Evolutionary conservation across 768 basidiomycete species (phyloP).

Genomic region (Leucosporidium yakuticum): DNA sequence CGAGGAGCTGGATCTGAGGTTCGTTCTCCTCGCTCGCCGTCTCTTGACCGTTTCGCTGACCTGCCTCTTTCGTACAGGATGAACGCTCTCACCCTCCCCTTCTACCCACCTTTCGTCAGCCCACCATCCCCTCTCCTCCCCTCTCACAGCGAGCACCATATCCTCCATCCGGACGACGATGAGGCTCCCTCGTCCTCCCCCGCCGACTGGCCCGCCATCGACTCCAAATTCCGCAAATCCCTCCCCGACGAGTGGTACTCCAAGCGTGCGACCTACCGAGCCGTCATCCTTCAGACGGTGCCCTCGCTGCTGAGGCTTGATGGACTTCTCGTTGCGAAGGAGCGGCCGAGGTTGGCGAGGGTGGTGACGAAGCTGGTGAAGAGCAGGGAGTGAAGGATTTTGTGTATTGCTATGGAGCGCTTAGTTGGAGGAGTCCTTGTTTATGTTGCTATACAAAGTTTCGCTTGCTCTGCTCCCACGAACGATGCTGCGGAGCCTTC

Average conservation of each 20-base stretch:
- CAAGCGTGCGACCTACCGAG: constrained; percentile 81
- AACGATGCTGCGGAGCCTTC: too few relatives aligned
- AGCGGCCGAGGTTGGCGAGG: constrained; percentile 46
- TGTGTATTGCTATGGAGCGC: too few relatives aligned
- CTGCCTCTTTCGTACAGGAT: constrained; percentile 49
- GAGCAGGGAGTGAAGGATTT: background rate
- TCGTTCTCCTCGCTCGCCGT: constrained; percentile 37
- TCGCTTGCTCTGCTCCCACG: too few relatives aligned
- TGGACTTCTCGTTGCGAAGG: constrained; percentile 74
- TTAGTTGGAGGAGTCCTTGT: too few relatives aligned
- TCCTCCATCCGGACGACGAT: constrained; percentile 22
- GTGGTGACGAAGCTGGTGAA: constrained; percentile 14
- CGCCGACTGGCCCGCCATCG: constrained; percentile 64
- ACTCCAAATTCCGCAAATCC: constrained; percentile 77
- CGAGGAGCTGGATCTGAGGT: constrained; percentile 90
- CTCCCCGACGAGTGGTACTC: constrained; percentile 84
- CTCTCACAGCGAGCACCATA: constrained; percentile 19
- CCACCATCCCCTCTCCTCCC: constrained; percentile 8
- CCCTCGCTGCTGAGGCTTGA: constrained; percentile 65
- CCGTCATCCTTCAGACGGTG: constrained; percentile 74
- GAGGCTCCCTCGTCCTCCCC: background rate
- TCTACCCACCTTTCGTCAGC: constrained; percentile 72
- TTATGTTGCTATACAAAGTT: too few relatives aligned
- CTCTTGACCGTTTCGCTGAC: background rate
- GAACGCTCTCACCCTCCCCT: constrained; percentile 94